Conservation (phyloP, 345 rosid species). For the Durio zibethinus region DNA sequence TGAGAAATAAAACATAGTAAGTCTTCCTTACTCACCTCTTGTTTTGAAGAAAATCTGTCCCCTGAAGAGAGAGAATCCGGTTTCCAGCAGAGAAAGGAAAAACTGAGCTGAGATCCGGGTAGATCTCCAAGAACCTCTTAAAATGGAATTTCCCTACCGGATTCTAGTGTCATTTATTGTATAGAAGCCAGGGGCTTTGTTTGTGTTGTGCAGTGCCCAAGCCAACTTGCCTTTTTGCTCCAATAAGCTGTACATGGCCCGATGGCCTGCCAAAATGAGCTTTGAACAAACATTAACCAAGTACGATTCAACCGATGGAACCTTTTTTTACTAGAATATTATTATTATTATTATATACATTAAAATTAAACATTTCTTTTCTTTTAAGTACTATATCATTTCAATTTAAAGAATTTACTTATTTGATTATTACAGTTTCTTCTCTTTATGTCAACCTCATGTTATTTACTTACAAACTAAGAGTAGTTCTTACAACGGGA, state of each 20-base stretch:
- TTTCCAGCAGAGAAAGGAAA: not conserved
- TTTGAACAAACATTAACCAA: no score
- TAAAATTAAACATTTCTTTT: no score
- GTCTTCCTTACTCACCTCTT: not conserved
- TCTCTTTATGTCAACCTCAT: no score
- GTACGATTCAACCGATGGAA: no score
- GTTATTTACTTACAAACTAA: no score
- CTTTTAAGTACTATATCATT: no score
- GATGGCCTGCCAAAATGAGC: no score
- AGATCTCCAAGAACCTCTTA: not conserved
- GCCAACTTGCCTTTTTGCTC: not conserved
- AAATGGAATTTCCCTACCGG: not conserved
- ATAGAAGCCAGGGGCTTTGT: not conserved
- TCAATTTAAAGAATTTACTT: no score
- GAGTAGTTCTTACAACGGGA: no score
- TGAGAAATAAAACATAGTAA: not conserved
- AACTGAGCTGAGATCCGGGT: not conserved
- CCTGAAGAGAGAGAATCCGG: not conserved
- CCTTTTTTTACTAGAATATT: no score
- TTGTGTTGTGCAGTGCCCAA: not conserved
- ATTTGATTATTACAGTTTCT: no score
- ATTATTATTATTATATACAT: no score
- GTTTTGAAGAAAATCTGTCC: not conserved
- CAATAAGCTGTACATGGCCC: not conserved
- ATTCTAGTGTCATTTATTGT: not conserved